Conservation (phyloP, 2,329 filamentous ascomycete genomes). For the Erysiphe pulchra region DNA sequence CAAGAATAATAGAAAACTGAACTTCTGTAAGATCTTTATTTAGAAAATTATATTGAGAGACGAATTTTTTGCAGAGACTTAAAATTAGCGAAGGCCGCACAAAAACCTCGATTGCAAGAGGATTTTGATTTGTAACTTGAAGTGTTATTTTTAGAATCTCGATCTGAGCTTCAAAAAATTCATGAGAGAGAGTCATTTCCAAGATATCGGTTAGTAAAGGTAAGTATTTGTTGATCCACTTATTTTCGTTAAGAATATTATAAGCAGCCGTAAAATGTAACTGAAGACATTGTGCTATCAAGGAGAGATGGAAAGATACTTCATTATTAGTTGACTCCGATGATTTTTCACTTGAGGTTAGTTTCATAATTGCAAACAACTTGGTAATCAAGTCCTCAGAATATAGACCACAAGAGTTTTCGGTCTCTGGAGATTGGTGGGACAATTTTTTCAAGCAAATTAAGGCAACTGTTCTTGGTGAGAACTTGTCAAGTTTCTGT, state of each 20-base stretch:
- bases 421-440: slow-evolving; percentile 22
- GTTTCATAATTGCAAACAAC: slow-evolving; percentile 20
- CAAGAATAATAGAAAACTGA: slow-evolving; percentile 27
- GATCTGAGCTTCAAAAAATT: slow-evolving; percentile 14
- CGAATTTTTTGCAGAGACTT: slow-evolving; percentile 22
- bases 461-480: slow-evolving; percentile 36
- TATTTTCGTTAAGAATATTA: slow-evolving; percentile 17
- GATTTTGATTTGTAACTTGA: slow-evolving; percentile 66
- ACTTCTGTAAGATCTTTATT: slow-evolving; percentile 22
- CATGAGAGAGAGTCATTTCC: slow-evolving; percentile 14
- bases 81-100: slow-evolving; percentile 29
- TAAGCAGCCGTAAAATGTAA: slow-evolving; percentile 23
- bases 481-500: slow-evolving; percentile 22
- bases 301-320: slow-evolving; percentile 15
- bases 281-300: slow-evolving; percentile 26
- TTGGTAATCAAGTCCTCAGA: slow-evolving; percentile 21
- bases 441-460: slow-evolving; percentile 34
- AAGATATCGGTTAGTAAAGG: slow-evolving; percentile 24
- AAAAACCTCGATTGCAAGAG: slow-evolving; percentile 41
- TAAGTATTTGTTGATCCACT: slow-evolving; percentile 25
- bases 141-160: slow-evolving; percentile 40
- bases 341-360: slow-evolving; percentile 5
- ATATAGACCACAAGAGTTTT: slow-evolving; percentile 23
- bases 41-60: slow-evolving; percentile 23
- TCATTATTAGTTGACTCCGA: slow-evolving; percentile 8